Conservation (phyloP, 306 rosid genomes). For the Gynostemma pentaphyllum region DNA sequence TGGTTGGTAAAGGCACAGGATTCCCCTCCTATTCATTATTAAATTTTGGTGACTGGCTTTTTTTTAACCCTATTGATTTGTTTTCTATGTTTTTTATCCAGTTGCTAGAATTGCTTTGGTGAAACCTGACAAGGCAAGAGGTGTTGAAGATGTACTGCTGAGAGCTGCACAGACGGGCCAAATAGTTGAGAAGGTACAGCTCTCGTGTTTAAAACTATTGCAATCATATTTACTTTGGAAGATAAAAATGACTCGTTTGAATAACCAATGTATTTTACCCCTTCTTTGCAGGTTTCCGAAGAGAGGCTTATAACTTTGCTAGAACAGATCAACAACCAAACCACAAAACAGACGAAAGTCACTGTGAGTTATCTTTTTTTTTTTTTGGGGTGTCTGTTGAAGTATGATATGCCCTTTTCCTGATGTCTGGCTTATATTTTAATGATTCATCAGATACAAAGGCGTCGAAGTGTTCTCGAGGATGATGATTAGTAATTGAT, state of each 20-base stretch:
- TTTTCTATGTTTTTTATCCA: slow-evolving; percentile 5
- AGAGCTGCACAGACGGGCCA: slow-evolving; percentile 97
- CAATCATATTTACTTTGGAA: slow-evolving; percentile 2
- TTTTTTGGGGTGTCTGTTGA: neutral
- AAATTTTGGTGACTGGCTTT: neutral
- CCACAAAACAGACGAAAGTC: slow-evolving; percentile 84
- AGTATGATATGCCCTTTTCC: neutral
- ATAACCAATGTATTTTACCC: neutral
- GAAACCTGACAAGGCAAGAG: slow-evolving; percentile 96
- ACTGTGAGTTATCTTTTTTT: slow-evolving; percentile 43
- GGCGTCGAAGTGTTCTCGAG: slow-evolving; percentile 94
- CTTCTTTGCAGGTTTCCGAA: slow-evolving; percentile 64
- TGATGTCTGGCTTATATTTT: neutral
- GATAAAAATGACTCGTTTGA: slow-evolving; percentile 1
- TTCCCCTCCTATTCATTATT: neutral
- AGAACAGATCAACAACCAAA: slow-evolving; percentile 93
- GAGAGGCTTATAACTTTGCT: slow-evolving; percentile 84
- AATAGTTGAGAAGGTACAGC: slow-evolving; percentile 63
- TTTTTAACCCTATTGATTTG: neutral
- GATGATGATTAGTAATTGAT: slow-evolving; percentile 61
- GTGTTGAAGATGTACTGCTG: slow-evolving; percentile 90
- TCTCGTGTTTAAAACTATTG: neutral
- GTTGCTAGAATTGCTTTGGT: slow-evolving; percentile 95
- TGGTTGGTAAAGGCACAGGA: neutral
- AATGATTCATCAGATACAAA: slow-evolving; percentile 52